These are phyloP conservation scores for Colletotrichum trifolii DNA, from an alignment of 2,329 filamentous ascomycete species.

Conservation along the genomic window DNA sequence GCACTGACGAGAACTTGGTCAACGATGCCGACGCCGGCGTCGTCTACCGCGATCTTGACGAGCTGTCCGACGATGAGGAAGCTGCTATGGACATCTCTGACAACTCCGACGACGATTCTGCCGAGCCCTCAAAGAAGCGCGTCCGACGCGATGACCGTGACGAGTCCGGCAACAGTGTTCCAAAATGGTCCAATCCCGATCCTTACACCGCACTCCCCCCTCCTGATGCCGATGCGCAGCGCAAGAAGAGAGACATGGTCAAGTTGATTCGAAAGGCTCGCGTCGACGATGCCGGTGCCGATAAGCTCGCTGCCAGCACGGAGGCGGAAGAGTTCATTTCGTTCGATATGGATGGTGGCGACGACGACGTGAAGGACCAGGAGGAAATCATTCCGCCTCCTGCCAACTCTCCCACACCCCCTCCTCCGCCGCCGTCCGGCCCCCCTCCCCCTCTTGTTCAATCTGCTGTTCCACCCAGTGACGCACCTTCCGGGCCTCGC, in stretches of 20 bases:
- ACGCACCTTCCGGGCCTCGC: slow-evolving; percentile 21
- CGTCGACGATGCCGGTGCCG: slow-evolving; percentile 61
- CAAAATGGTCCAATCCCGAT: slow-evolving; percentile 96
- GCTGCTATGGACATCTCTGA: slow-evolving; percentile 73
- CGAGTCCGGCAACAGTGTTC: slow-evolving; percentile 59
- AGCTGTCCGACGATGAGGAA: slow-evolving; percentile 72
- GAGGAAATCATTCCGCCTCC: slow-evolving; percentile 38
- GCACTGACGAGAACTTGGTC: slow-evolving; percentile 58
- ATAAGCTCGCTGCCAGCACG: slow-evolving; percentile 62
- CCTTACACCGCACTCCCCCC: slow-evolving; percentile 91
- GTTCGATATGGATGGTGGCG: slow-evolving; percentile 72
- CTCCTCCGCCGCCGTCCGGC: slow-evolving; percentile 20
- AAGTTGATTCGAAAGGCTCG: slow-evolving; percentile 92
- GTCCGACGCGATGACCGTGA: slow-evolving; percentile 46
- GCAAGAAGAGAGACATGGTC: slow-evolving; percentile 87
- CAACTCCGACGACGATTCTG: slow-evolving; percentile 53
- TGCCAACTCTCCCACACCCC: slow-evolving; percentile 26
- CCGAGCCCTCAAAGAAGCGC: slow-evolving; percentile 56
- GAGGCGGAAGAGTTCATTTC: slow-evolving; percentile 90
- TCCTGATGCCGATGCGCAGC: slow-evolving; percentile 71
- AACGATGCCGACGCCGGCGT: slow-evolving; percentile 57
- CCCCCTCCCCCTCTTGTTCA: slow-evolving; percentile 12
- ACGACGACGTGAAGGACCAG: slow-evolving; percentile 52
- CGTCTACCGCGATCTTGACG: slow-evolving; percentile 66
- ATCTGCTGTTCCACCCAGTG: background rate